These are phyloP conservation scores for Colletotrichum sp. DNA, from an alignment of 2,329 filamentous ascomycete genomes.

Conservation along the genomic window DNA sequence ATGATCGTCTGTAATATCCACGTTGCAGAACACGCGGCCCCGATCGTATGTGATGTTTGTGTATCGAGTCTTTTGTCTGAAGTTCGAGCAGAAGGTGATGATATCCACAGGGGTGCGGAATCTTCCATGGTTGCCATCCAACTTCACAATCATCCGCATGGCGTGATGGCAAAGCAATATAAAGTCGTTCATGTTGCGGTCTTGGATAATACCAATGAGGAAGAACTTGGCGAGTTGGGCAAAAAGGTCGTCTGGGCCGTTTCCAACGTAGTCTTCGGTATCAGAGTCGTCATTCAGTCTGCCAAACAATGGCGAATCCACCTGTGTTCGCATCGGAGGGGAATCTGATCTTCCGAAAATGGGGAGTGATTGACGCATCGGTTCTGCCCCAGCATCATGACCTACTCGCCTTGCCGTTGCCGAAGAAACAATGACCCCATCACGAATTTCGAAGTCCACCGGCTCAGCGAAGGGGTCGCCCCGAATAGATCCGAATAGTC, in stretches of 20 bases:
- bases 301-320: too few species aligned
- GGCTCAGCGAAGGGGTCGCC: not conserved
- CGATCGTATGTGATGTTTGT: not conserved
- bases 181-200: not conserved
- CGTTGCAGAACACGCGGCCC: not conserved
- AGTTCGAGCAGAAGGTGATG: fast-evolving
- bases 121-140: fast-evolving
- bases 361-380: not conserved
- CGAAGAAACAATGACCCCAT: not conserved
- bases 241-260: not conserved
- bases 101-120: fast-evolving
- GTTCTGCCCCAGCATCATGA: not conserved
- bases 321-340: too few species aligned
- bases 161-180: too few species aligned
- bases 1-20: not conserved
- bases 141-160: not conserved
- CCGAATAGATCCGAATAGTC: too few species aligned
- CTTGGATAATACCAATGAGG: not conserved
- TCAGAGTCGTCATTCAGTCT: too few species aligned
- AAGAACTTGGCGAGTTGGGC: not conserved
- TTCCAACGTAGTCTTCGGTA: not conserved
- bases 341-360: too few species aligned
- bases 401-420: fast-evolving
- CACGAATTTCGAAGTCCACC: not conserved
- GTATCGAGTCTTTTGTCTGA: not conserved